Conservation (phyloP, 495 filamentous ascomycete species). For the Aspergillus hancockii region DNA sequence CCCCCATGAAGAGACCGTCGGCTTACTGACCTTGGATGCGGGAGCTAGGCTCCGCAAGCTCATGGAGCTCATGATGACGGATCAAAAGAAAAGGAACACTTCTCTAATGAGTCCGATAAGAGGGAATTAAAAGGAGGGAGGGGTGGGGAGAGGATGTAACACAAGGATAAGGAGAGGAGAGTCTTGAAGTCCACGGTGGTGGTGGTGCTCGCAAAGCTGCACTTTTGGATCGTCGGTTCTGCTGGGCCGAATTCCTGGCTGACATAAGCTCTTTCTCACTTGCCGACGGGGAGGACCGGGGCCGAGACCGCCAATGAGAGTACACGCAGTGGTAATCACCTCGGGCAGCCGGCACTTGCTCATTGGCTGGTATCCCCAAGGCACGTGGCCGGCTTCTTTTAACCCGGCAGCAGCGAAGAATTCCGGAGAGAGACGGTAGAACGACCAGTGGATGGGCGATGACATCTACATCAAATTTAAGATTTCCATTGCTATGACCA, state of each 20-base stretch:
- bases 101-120: constrained; percentile 32
- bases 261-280: constrained; percentile 40
- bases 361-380: constrained; percentile 27
- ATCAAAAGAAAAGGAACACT: constrained; percentile 32
- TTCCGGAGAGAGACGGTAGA: constrained; percentile 19
- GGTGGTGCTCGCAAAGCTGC: constrained; percentile 34
- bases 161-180: constrained; percentile 31
- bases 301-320: constrained; percentile 36
- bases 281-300: constrained; percentile 42
- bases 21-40: constrained; percentile 52
- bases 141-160: constrained; percentile 11
- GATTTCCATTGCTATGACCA: too few relatives aligned
- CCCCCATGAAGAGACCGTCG: constrained; percentile 2
- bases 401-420: constrained; percentile 17
- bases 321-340: constrained; percentile 35
- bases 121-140: constrained; percentile 10
- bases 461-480: background rate
- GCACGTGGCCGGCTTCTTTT: constrained; percentile 42
- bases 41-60: constrained; percentile 61
- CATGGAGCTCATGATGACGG: constrained; percentile 57
- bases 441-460: background rate
- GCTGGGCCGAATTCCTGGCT: constrained; percentile 29
- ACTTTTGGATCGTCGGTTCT: constrained; percentile 35
- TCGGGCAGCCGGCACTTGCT: constrained; percentile 31
- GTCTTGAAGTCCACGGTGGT: constrained; percentile 23